These are phyloP conservation scores for Pleurotus sapidus DNA, from an alignment of 768 basidiomycete species.

Conservation along the genomic window DNA sequence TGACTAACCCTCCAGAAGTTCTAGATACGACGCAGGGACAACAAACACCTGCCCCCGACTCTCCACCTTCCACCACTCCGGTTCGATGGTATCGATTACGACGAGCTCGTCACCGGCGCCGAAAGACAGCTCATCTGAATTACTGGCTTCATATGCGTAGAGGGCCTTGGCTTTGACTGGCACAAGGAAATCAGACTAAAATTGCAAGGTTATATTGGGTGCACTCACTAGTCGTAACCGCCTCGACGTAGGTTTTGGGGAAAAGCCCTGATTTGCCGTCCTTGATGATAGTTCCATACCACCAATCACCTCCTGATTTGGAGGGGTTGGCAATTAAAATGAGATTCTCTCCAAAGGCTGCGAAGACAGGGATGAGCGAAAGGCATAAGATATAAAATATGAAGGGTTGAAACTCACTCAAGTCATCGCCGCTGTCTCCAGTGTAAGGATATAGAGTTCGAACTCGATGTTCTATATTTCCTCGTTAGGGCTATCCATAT, in stretches of 20 bases:
- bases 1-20: conserved; percentile 88
- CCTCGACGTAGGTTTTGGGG: conserved; percentile 85
- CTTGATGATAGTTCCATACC: conserved; percentile 74
- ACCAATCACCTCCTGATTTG: conserved; percentile 87
- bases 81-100: conserved; percentile 81
- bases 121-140: conserved; percentile 83
- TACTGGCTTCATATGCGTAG: conserved; percentile 70
- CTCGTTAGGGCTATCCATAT: background rate
- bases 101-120: conserved; percentile 73
- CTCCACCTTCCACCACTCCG: conserved; percentile 97
- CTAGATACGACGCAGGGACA: conserved; percentile 90
- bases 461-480: conserved; percentile 60
- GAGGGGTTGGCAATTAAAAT: conserved; percentile 82
- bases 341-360: conserved; percentile 80
- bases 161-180: conserved; percentile 73
- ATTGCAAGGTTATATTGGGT: background rate
- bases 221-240: conserved; percentile 61
- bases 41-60: conserved; percentile 81
- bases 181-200: conserved; percentile 7
- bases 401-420: conserved; percentile 42
- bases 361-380: background rate
- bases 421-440: conserved; percentile 85
- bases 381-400: conserved; percentile 29
- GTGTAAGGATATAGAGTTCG: conserved; percentile 83
- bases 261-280: conserved; percentile 80